These are phyloP conservation scores for Trypanosoma lewisi DNA, from an alignment of 208 protist species.

Conservation along the genomic window DNA sequence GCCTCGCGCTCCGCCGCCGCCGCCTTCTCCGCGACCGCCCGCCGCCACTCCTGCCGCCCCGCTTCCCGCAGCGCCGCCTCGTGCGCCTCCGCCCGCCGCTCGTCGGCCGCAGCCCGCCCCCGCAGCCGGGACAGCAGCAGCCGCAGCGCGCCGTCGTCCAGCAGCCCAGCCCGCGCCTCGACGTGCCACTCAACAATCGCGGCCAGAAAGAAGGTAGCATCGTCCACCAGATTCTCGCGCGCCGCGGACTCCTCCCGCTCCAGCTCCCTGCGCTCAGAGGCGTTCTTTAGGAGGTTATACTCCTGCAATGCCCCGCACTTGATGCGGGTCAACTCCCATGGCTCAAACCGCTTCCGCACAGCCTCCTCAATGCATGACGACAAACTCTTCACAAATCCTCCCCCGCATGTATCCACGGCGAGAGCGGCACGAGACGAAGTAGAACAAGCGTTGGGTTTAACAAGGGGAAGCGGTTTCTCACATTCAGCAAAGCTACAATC, in stretches of 20 bases:
- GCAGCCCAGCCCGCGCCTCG: slow-evolving; percentile 1
- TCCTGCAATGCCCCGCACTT: slow-evolving; percentile 26
- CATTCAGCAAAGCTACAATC: not conserved
- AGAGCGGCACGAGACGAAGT: not conserved
- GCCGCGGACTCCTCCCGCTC: slow-evolving; percentile 25
- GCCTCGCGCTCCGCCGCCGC: slow-evolving; percentile 3
- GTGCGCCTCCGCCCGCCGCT: slow-evolving; percentile 13
- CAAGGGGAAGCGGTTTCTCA: not conserved
- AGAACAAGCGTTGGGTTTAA: not conserved
- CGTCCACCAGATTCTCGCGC: slow-evolving; percentile 26
- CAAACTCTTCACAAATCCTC: not conserved
- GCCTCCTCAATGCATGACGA: not conserved
- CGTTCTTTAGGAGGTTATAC: slow-evolving; percentile 24
- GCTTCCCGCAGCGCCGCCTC: slow-evolving; percentile 34
- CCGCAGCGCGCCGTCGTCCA: not conserved
- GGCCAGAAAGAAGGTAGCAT: slow-evolving; percentile 12
- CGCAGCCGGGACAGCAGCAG: slow-evolving; percentile 24
- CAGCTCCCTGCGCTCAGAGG: slow-evolving; percentile 19
- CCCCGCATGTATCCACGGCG: not conserved
- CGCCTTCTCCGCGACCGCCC: slow-evolving; percentile 25
- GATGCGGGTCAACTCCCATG: slow-evolving; percentile 21
- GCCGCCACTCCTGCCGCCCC: slow-evolving; percentile 59
- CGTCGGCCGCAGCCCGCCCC: slow-evolving; percentile 3
- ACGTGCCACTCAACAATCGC: slow-evolving; percentile 18
- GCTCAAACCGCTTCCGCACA: slow-evolving; percentile 9